A percentile compares a stretch with the other conserved stretches of the same genome.
phyloP scores from a whole-genome alignment of 2,329 filamentous ascomycete species.

The Cordyceps tenuipes region DNA sequence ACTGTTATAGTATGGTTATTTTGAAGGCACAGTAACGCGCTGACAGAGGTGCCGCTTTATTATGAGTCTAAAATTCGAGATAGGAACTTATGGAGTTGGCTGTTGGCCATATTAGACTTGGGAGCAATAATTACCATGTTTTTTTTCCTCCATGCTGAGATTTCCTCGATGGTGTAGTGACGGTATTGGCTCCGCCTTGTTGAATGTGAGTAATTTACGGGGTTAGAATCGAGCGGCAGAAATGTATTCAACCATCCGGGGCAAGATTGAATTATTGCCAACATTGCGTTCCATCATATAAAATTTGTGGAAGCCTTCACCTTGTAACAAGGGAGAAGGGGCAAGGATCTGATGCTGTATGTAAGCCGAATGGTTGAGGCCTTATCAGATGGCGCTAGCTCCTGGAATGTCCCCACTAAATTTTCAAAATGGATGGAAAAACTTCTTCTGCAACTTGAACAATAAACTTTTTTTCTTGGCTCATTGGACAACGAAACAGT shows the following conservation, averaged over 20 bases:
- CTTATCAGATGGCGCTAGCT: background rate
- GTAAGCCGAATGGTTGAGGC: background rate
- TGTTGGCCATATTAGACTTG: conserved; percentile 10
- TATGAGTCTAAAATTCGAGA: conserved; percentile 10
- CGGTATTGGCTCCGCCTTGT: too few relatives aligned
- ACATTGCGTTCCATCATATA: too few relatives aligned
- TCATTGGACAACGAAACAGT: background rate
- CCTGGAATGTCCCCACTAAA: conserved; percentile 3
- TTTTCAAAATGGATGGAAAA: conserved; percentile 5
- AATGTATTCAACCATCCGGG: too few relatives aligned
- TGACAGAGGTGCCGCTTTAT: conserved; percentile 3
- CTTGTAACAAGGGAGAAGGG: background rate
- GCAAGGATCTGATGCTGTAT: background rate
- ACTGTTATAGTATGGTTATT: conserved; percentile 12
- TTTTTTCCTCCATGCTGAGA: background rate
- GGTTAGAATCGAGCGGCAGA: too few relatives aligned
- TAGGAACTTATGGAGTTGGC: conserved; percentile 9
- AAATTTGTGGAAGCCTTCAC: too few relatives aligned
- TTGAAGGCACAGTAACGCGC: conserved; percentile 1
- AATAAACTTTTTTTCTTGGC: background rate
- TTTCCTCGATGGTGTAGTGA: background rate
- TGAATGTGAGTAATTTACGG: too few relatives aligned
- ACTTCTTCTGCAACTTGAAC: conserved; percentile 3
- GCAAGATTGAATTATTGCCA: too few relatives aligned
- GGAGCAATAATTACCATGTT: conserved; percentile 9